Evolutionary conservation across 345 rosid genomes (phyloP).

Genomic region (Pelargonium nanum): DNA sequence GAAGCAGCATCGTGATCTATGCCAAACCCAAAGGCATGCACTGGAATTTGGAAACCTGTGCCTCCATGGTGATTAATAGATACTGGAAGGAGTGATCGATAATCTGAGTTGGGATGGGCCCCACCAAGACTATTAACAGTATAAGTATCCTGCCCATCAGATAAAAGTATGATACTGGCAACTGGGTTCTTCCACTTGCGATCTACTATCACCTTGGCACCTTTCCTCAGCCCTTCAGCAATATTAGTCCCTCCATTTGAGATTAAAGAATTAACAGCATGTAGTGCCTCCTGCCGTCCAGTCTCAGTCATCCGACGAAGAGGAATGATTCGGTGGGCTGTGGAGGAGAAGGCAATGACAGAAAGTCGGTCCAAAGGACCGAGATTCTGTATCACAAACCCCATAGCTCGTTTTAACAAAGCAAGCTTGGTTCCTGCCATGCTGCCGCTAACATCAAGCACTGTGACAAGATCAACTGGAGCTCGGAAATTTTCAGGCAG

Average conservation of each 20-base stretch:
- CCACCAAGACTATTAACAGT: constrained; percentile 41
- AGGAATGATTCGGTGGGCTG: constrained; percentile 74
- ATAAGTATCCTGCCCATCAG: constrained; percentile 94
- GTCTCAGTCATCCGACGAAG: constrained; percentile 74
- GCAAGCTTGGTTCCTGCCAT: constrained; percentile 95
- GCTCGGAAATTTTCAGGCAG: constrained; percentile 45
- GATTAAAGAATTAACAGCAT: constrained; percentile 67
- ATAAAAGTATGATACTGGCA: constrained; percentile 70
- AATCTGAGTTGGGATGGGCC: constrained; percentile 22
- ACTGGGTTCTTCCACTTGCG: constrained; percentile 78
- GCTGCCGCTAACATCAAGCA: constrained; percentile 98
- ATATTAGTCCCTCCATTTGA: constrained; percentile 95
- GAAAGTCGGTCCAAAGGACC: constrained; percentile 87
- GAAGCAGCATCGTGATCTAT: constrained; percentile 78
- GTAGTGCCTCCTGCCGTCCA: constrained; percentile 71
- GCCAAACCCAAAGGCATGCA: constrained; percentile 94
- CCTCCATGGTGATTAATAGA: constrained; percentile 28
- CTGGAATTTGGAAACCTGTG: constrained; percentile 55
- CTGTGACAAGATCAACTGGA: constrained; percentile 86
- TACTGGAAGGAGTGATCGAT: constrained; percentile 51
- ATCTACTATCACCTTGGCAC: constrained; percentile 67
- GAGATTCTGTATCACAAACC: constrained; percentile 92
- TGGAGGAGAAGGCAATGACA: constrained; percentile 83
- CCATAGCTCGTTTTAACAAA: constrained; percentile 94
- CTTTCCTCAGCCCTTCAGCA: constrained; percentile 83